A percentile compares a stretch with the other conserved stretches of the same genome.
Evolutionary conservation across 805 yeast species (phyloP).

Genomic region (Barnettozyma californica): DNA sequence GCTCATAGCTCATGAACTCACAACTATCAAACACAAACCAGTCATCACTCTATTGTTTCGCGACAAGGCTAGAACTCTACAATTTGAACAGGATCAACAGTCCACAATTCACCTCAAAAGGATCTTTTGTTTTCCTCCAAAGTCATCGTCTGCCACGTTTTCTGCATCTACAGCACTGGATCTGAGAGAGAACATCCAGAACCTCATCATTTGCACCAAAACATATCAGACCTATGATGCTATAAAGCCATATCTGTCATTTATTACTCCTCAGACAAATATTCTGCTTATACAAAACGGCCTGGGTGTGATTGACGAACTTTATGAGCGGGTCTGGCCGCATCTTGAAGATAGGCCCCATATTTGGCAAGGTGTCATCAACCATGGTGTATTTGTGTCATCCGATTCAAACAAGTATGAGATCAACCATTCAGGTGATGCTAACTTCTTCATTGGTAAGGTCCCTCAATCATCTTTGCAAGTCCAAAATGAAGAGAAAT

Average conservation of each 20-base stretch:
- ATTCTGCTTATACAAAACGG: constrained; percentile 84
- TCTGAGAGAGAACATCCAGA: constrained; percentile 34
- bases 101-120: constrained; percentile 18
- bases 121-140: constrained; percentile 17
- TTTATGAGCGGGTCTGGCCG: constrained; percentile 54
- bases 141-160: constrained; percentile 2
- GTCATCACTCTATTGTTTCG: constrained; percentile 19
- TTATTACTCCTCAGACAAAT: constrained; percentile 48
- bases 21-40: constrained; percentile 17
- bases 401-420: constrained; percentile 27
- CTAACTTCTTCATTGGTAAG: constrained; percentile 53
- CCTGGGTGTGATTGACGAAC: constrained; percentile 65
- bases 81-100: constrained; percentile 15
- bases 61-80: constrained; percentile 12
- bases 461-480: constrained; percentile 38
- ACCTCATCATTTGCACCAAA: constrained; percentile 74
- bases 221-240: constrained; percentile 70
- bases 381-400: constrained; percentile 72
- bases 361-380: constrained; percentile 69
- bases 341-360: constrained; percentile 42
- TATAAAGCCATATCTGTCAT: constrained; percentile 44
- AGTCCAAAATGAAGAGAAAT: constrained; percentile 8
- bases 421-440: constrained; percentile 67
- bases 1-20: constrained; percentile 22
- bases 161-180: constrained; percentile 14